A percentile compares a stretch with the other conserved stretches of the same genome.
Conservation (phyloP, 73 alveolate genomes). For the Urostyla sp. region DNA sequence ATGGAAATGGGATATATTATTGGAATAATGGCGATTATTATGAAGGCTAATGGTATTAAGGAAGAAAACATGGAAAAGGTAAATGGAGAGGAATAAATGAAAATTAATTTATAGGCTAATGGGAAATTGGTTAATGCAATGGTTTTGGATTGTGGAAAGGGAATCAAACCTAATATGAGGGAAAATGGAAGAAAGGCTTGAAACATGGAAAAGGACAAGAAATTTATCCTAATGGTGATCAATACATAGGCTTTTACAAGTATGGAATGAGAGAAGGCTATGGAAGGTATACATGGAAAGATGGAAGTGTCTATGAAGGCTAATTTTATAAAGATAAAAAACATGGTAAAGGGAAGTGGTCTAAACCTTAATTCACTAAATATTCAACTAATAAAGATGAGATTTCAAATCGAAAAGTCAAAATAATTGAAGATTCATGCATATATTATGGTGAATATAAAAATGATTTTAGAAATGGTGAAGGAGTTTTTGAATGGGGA, state of each 20-base stretch:
- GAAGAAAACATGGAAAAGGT: constrained; percentile 48
- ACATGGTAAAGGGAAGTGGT: constrained; percentile 74
- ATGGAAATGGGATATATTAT: constrained; percentile 44
- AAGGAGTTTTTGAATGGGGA: constrained; percentile 48
- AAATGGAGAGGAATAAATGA: constrained; percentile 23
- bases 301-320: constrained; percentile 80
- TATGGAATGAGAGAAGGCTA: constrained; percentile 78
- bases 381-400: constrained; percentile 28
- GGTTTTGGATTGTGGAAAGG: constrained; percentile 43
- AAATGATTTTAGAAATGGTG: constrained; percentile 54
- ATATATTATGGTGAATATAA: constrained; percentile 54
- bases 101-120: constrained; percentile 37
- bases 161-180: constrained; percentile 41
- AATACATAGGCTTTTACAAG: constrained; percentile 75
- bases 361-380: too few relatives aligned
- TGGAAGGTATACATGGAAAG: constrained; percentile 76
- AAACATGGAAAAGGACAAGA: constrained; percentile 58
- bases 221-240: constrained; percentile 69
- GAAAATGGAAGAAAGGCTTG: constrained; percentile 52
- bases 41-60: constrained; percentile 61
- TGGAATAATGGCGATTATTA: constrained; percentile 35
- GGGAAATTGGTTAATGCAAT: constrained; percentile 21
- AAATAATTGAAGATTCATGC: not conserved
- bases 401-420: not conserved
- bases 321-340: constrained; percentile 70